A percentile compares a stretch with the other conserved stretches of the same genome.
These are phyloP conservation scores for Penicillium concentricum DNA, from an alignment of 2,329 filamentous ascomycete species.

Conservation along the genomic window DNA sequence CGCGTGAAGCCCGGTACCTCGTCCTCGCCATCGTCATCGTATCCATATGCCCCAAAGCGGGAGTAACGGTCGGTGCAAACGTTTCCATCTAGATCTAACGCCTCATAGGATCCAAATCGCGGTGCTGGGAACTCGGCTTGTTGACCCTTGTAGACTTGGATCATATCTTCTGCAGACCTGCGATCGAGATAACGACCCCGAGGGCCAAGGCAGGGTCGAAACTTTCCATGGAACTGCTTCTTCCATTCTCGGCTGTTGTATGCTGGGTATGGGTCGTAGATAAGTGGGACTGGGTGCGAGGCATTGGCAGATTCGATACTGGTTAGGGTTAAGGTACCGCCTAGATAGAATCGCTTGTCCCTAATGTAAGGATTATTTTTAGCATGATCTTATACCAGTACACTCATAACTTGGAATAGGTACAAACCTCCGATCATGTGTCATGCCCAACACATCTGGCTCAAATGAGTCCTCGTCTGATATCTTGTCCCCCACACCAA, in stretches of 20 bases:
- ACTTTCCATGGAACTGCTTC: constrained; percentile 15
- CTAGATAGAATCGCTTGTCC: constrained; percentile 20
- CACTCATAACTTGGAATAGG: background rate
- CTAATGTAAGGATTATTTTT: background rate
- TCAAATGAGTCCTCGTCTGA: constrained; percentile 1
- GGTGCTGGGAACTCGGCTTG: constrained; percentile 56
- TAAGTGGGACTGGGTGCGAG: constrained; percentile 21
- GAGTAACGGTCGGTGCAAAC: constrained; percentile 68
- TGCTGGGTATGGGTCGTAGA: constrained; percentile 69
- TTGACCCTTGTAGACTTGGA: constrained; percentile 24
- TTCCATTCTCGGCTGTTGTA: constrained; percentile 66
- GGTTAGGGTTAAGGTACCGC: constrained; percentile 21
- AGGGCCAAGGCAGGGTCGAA: constrained; percentile 21
- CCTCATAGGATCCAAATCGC: constrained; percentile 62
- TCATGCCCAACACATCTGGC: constrained; percentile 11
- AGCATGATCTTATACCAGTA: background rate
- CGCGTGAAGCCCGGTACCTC: constrained; percentile 26
- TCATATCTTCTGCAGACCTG: constrained; percentile 22
- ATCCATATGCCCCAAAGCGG: constrained; percentile 60
- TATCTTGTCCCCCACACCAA: background rate
- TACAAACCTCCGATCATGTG: constrained; percentile 17
- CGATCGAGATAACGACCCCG: constrained; percentile 23
- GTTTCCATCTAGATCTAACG: constrained; percentile 60
- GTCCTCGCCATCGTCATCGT: constrained; percentile 29
- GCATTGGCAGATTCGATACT: constrained; percentile 7